Evolutionary conservation across 2,329 filamentous ascomycete genomes (phyloP).

Genomic region (Ophiostoma fasciatum): DNA sequence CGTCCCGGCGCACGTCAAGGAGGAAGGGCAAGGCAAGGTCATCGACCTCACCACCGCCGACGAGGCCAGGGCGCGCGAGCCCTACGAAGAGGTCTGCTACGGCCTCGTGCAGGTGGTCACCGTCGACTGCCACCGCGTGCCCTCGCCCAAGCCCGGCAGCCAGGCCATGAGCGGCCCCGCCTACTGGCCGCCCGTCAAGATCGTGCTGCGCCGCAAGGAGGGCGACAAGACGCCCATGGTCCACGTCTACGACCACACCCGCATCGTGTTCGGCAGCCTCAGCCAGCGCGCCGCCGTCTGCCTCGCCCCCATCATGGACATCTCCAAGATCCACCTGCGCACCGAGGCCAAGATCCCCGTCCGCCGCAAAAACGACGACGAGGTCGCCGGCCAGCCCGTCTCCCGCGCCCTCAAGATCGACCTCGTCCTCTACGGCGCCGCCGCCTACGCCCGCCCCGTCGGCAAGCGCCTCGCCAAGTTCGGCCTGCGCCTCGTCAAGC

Average conservation of each 20-base stretch:
- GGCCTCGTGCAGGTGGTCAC: slow-evolving; percentile 57
- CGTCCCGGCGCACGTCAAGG: no score
- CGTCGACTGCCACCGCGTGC: slow-evolving; percentile 53
- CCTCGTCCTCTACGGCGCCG: slow-evolving; percentile 66
- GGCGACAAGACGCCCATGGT: slow-evolving; percentile 46
- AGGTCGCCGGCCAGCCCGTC: slow-evolving; percentile 46
- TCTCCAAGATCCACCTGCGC: slow-evolving; percentile 45
- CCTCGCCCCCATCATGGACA: slow-evolving; percentile 60
- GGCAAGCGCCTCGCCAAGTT: slow-evolving; percentile 52
- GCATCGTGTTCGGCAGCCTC: slow-evolving; percentile 59
- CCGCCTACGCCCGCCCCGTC: slow-evolving; percentile 47
- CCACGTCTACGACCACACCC: slow-evolving; percentile 56
- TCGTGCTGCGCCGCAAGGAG: slow-evolving; percentile 47
- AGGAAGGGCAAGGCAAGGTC: no score
- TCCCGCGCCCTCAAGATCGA: slow-evolving; percentile 50
- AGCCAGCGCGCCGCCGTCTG: slow-evolving; percentile 52
- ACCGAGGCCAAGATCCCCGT: slow-evolving; percentile 57
- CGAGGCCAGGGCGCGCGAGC: slow-evolving; percentile 29
- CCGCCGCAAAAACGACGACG: slow-evolving; percentile 46
- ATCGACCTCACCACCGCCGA: no score
- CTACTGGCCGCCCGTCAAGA: slow-evolving; percentile 61
- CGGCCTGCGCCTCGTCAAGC: slow-evolving; percentile 53
- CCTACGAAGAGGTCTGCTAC: slow-evolving; percentile 60
- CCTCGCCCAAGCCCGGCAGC: slow-evolving; percentile 49
- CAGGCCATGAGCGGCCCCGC: slow-evolving; percentile 40